Conservation (phyloP, 805 yeast species). For the Starmerella riodocensis region DNA sequence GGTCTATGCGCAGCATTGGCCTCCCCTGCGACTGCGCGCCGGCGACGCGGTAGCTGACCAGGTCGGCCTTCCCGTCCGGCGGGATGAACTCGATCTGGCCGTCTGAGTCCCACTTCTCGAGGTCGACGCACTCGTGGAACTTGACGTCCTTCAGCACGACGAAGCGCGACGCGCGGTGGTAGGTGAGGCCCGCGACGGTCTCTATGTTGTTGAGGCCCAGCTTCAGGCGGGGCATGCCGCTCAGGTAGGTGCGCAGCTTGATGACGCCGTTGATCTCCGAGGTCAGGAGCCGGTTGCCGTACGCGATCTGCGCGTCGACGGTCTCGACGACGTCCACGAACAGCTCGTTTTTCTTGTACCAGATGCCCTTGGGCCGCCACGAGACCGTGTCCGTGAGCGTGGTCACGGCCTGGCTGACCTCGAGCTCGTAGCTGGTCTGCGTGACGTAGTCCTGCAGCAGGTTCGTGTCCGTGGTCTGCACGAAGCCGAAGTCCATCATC, state of each 20-base stretch:
- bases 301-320: conserved; percentile 46
- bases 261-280: conserved; percentile 63
- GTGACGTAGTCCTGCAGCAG: conserved; percentile 68
- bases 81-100: conserved; percentile 65
- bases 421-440: conserved; percentile 36
- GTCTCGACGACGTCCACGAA: conserved; percentile 75
- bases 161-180: conserved; percentile 21
- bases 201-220: conserved; percentile 50
- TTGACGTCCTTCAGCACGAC: conserved; percentile 50
- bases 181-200: conserved; percentile 14
- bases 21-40: conserved; percentile 27
- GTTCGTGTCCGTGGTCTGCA: conserved; percentile 70
- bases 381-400: conserved; percentile 67
- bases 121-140: conserved; percentile 79
- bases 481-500: conserved; percentile 77
- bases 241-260: conserved; percentile 57
- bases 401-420: conserved; percentile 43
- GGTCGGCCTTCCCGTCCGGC: conserved; percentile 75
- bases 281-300: conserved; percentile 32
- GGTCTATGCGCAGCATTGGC: conserved; percentile 41
- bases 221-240: conserved; percentile 80
- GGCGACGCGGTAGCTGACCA: conserved; percentile 41
- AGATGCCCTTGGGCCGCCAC: conserved; percentile 88
- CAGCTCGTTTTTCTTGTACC: conserved; percentile 77
- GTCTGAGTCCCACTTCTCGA: conserved; percentile 46